Evolutionary conservation across 768 basidiomycete genomes (phyloP), one percentile per base, ranked within the genome.

Genomic region (Mycena chlorophos): DNA sequence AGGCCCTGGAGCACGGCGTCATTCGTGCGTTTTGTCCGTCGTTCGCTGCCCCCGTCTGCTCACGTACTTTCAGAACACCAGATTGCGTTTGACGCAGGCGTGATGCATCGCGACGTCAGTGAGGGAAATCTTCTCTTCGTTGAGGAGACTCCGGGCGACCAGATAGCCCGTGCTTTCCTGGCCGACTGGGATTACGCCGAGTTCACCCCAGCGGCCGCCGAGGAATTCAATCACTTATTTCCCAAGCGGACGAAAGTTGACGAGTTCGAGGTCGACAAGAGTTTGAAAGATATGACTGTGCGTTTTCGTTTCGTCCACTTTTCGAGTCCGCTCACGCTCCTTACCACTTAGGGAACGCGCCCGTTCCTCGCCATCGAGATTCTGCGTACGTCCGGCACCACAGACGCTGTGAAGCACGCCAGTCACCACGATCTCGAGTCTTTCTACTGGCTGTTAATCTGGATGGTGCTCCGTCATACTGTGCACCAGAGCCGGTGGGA

Each of bases 121-220:
- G 52, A 54, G n/a, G 52, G 43, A 6, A 54, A 54, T 25, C 26
- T 54, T 10, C 27, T 54, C 22, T 54, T 54, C 20, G 17, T 27
- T 22, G 52, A 54, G 29, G 22, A 14, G 23, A n/a, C 52, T 16
- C 28, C 29, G 12, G 28, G 22, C 3, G 28, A 38, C 12, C 6
- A 12, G 4, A 39, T 46, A 26, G 30, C 19, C 27, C 23, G 31
- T 4, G 52, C 29, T 4, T 54, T 54, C 31, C 52, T 54, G 19
- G 12, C 47, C 31, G 52, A 54, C 28, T 54, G 43, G 42, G 52
- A 54, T 30, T 54, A 54, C 31, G 52, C 52, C 52, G 52, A 54
- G 52, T 46, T 54, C 52, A 54, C 52, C 27, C 19, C 3, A n/a
- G 28, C 2, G 13, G 52, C 42, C 19, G 22, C 28, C 5, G 22